Percentiles rank a stretch among this genome's conserved stretches.
phyloP scores from a whole-genome alignment of 352 stramenopile species.

The Globisporangium uncinulatum region DNA sequence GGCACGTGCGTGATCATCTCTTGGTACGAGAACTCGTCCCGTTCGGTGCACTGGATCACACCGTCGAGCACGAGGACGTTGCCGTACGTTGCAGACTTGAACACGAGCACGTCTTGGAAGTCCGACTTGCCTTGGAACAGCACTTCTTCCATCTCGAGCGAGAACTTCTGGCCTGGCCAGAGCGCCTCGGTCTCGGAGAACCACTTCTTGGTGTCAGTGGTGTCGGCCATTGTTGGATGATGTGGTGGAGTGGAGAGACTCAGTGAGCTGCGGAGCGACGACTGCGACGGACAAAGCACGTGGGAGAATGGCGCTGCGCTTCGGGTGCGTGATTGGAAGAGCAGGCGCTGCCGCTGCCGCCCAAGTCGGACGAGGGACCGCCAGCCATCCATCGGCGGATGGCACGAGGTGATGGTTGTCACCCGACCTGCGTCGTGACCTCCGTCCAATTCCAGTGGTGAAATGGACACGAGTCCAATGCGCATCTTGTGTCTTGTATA shows the following conservation, averaged over 20 bases:
- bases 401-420: constrained; percentile 1
- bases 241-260: neutral
- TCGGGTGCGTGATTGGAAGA: neutral
- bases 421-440: neutral
- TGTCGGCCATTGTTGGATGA: constrained; percentile 32
- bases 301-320: constrained; percentile 9
- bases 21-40: constrained; percentile 99
- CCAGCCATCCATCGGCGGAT: constrained; percentile 2
- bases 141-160: constrained; percentile 91
- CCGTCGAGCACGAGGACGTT: constrained; percentile 98
- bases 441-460: neutral
- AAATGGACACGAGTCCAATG: neutral
- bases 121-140: constrained; percentile 96
- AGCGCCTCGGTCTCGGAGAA: constrained; percentile 95
- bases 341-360: neutral
- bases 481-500: neutral
- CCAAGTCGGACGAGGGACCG: neutral
- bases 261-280: neutral
- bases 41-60: constrained; percentile 98
- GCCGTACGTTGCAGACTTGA: constrained; percentile 96
- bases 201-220: constrained; percentile 72
- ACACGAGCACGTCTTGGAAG: constrained; percentile 98
- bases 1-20: constrained; percentile 99
- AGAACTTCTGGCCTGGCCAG: constrained; percentile 92
- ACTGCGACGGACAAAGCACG: constrained; percentile 7